A percentile compares a stretch with the other conserved stretches of the same genome.
Conservation (phyloP, 352 stramenopile species). For the Phytophthora pinifolia region DNA sequence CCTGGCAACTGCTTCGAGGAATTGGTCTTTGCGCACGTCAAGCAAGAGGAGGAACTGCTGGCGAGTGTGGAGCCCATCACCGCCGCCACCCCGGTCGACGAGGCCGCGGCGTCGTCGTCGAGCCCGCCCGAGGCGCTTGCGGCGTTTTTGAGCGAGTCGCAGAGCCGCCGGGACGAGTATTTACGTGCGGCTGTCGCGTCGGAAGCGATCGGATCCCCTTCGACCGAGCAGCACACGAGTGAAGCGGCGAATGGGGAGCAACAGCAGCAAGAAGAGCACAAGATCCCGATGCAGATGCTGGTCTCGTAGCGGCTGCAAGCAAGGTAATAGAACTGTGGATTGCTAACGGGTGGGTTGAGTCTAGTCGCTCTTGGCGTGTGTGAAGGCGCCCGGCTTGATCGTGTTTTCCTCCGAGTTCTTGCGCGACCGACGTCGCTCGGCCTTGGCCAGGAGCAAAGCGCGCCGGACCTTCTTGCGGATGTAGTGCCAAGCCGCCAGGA, state of each 20-base stretch:
- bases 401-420: slow-evolving; percentile 68
- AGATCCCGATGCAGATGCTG: slow-evolving; percentile 71
- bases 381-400: slow-evolving; percentile 49
- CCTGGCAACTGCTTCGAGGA: slow-evolving; percentile 63
- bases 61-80: slow-evolving; percentile 22
- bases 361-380: slow-evolving; percentile 63
- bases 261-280: slow-evolving; percentile 30
- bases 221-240: slow-evolving; percentile 5
- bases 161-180: slow-evolving; percentile 46
- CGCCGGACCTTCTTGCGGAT: slow-evolving; percentile 82
- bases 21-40: slow-evolving; percentile 39
- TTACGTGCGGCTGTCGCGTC: slow-evolving; percentile 36
- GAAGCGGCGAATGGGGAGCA: slow-evolving; percentile 10
- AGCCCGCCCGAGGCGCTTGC: slow-evolving; percentile 23
- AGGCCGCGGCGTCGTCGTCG: slow-evolving; percentile 6
- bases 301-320: slow-evolving; percentile 65
- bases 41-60: slow-evolving; percentile 38
- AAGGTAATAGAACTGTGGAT: slow-evolving; percentile 29
- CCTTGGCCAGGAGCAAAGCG: slow-evolving; percentile 87
- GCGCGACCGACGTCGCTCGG: slow-evolving; percentile 84
- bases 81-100: neutral
- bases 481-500: slow-evolving; percentile 83
- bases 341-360: neutral
- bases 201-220: slow-evolving; percentile 23
- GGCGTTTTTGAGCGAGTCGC: slow-evolving; percentile 34